Evolutionary conservation across 495 filamentous ascomycete species (phyloP), one percentile per base, ranked within the genome.

Genomic region (Hamigera avellanea): DNA sequence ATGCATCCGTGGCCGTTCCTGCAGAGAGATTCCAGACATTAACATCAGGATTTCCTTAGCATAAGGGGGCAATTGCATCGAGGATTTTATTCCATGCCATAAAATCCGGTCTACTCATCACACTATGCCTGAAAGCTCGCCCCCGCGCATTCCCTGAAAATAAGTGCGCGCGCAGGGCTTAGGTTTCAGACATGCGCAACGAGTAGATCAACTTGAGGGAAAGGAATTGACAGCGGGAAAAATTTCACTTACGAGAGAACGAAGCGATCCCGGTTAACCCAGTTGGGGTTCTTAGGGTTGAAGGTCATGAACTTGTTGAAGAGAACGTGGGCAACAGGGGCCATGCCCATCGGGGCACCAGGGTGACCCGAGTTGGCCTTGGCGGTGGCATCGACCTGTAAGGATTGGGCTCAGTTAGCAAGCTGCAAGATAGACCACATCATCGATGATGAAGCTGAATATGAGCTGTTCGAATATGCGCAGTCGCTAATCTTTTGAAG

Each of bases 261-360:
- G 59, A 99, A 99, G 64, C 91, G 78, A 72, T 99, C 91, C 40
- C 91, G 80, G 74, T 96, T 96, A 48, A 83, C 53, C 88, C 87
- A 99, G 42, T 88, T 72, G 37, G 93, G 86, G 74, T 93, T 95
- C 77, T 94, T 87, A 43, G 91, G 91, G 80, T 99, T 99, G 75
- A 95, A 99, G 53, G 64, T 91, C 91, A 99, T 87, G 75, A 95
- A 87, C 63, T 85, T 89, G 75, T 93, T 93, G 71, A 86, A 99
- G 48, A 99, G 81, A 54, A 99, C 83, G 75, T 99, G 91, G 62
- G 91, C 78, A 52, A 88, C 78, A 32, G 93, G 91, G 53, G 91
- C 91, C 91, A 98, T 85, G 67, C 88, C 88, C 88, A 99, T 99
- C 49, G 91, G 91, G 51, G 91, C 91, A 72, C 91, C 91, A 57